Conservation (phyloP, 768 basidiomycete genomes). For the Panellus pusillus region DNA sequence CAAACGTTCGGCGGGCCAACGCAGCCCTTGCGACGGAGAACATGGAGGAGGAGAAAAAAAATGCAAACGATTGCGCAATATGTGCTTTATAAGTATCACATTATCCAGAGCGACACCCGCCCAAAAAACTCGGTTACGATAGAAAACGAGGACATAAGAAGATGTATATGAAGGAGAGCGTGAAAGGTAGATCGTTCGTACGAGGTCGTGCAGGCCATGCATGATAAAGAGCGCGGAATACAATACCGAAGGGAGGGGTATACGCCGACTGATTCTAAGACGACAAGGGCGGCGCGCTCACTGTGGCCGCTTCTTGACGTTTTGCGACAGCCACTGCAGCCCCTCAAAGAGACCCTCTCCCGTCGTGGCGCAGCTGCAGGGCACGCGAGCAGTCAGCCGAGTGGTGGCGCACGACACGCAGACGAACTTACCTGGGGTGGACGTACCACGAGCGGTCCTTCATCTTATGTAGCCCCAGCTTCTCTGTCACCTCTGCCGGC, state of each 20-base stretch:
- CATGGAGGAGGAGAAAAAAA: constrained; percentile 31
- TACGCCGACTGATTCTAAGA: constrained; percentile 7
- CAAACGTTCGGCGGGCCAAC: constrained; percentile 33
- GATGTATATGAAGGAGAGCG: constrained; percentile 9
- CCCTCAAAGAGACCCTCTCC: constrained; percentile 98
- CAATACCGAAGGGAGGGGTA: constrained; percentile 16
- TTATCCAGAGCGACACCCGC: constrained; percentile 8
- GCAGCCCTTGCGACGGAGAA: constrained; percentile 32
- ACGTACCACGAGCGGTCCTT: constrained; percentile 98
- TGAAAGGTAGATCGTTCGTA: constrained; percentile 19
- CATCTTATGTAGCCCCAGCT: constrained; percentile 93
- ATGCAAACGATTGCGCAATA: constrained; percentile 1
- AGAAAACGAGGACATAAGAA: constrained; percentile 18
- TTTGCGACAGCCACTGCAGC: constrained; percentile 95
- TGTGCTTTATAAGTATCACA: constrained; percentile 13
- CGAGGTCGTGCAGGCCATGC: constrained; percentile 18
- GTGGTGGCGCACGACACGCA: background rate
- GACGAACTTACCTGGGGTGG: constrained; percentile 80
- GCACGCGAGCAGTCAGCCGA: constrained; percentile 7
- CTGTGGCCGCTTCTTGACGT: constrained; percentile 90
- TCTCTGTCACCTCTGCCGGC: constrained; percentile 98
- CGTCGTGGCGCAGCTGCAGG: constrained; percentile 84
- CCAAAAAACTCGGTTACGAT: constrained; percentile 13
- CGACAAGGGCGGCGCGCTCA: constrained; percentile 34
- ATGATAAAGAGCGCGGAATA: constrained; percentile 8